Evolutionary conservation across 495 filamentous ascomycete species (phyloP).

Genomic region (Talaromyces trachyspermus): DNA sequence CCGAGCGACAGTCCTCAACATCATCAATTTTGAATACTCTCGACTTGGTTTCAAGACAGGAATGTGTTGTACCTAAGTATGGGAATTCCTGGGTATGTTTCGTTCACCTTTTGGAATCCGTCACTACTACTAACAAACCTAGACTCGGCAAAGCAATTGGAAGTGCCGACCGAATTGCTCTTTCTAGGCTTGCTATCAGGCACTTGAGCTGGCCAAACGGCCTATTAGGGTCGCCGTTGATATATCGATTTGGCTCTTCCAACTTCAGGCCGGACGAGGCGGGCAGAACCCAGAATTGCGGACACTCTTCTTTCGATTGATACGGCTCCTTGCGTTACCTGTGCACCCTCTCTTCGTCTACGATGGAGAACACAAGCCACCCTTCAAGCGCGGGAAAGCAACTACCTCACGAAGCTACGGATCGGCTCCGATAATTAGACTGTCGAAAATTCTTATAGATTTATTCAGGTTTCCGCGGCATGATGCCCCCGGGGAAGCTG

Average conservation of each 20-base stretch:
- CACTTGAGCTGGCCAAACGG: slow-evolving; percentile 61
- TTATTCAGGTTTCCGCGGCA: slow-evolving; percentile 81
- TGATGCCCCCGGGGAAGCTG: slow-evolving; percentile 89
- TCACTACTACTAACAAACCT: neutral
- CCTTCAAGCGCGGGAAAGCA: slow-evolving; percentile 73
- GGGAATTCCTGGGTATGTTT: too few species aligned
- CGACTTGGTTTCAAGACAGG: too few species aligned
- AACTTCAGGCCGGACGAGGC: slow-evolving; percentile 77
- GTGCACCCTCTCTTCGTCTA: slow-evolving; percentile 94
- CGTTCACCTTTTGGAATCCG: neutral
- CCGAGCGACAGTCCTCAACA: too few species aligned
- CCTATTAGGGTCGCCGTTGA: slow-evolving; percentile 89
- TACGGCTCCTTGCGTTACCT: slow-evolving; percentile 70
- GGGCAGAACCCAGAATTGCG: slow-evolving; percentile 87
- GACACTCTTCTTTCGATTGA: slow-evolving; percentile 85
- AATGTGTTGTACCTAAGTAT: too few species aligned
- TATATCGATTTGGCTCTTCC: slow-evolving; percentile 96
- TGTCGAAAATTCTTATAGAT: slow-evolving; percentile 71
- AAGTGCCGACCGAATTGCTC: slow-evolving; percentile 65
- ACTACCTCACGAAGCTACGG: slow-evolving; percentile 30
- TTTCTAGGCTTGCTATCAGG: slow-evolving; percentile 74
- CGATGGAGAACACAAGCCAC: slow-evolving; percentile 83
- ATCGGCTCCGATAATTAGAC: slow-evolving; percentile 43
- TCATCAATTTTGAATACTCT: too few species aligned
- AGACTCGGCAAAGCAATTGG: slow-evolving; percentile 91